Base-by-base conservation (phyloP, 257 asterid genomes). In the Ligustrum vulgare region DNA sequence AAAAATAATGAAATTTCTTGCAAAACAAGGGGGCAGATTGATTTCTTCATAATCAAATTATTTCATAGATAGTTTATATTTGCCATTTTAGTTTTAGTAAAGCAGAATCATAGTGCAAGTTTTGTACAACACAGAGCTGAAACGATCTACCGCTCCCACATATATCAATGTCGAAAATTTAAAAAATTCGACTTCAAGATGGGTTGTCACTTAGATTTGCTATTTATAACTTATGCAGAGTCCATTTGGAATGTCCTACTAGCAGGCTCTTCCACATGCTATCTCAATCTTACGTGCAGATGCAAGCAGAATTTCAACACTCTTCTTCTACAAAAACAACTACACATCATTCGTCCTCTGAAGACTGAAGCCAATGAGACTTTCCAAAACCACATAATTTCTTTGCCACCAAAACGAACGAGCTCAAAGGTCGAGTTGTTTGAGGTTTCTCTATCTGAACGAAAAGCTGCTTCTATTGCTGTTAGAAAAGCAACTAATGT, bases 241-340 rank as follows among this genome's bases (percentile, higher is more conserved):
- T 75, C 97, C 99, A 4, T 95, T 95, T 79, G 99, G 97, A 80
- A 93, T 95, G 97, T 95, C 99, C 2, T 97, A 95, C 80, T 97
- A 91, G 85, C 99, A 95, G 62, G 99, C 97, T 67, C 75, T 93
- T 35, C 98, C 98, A 0, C 98, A 95, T 63, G 99, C 73, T 86
- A 3, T 87, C 94, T 22, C 95, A 81, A 65, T 88, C 98, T 2
- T 86, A 76, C 49, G 72, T 69, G 84, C 95, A 88, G 78, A 83
- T 85, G 88, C 93, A 88, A 72, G 81, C 80, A 7, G 89, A 87
- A 49, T 64, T 82, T 74, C 91, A 84, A 35, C 87, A 51, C 20
- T 75, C 91, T 2, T 71, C 86, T 3, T 74, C 85, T 34, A 15
- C 76, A 16, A 64, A 82, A 71, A 51, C 83, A 12, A 23, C 58